phyloP scores from a whole-genome alignment of 169 alveolate species.

The Plasmodium knowlesi region DNA sequence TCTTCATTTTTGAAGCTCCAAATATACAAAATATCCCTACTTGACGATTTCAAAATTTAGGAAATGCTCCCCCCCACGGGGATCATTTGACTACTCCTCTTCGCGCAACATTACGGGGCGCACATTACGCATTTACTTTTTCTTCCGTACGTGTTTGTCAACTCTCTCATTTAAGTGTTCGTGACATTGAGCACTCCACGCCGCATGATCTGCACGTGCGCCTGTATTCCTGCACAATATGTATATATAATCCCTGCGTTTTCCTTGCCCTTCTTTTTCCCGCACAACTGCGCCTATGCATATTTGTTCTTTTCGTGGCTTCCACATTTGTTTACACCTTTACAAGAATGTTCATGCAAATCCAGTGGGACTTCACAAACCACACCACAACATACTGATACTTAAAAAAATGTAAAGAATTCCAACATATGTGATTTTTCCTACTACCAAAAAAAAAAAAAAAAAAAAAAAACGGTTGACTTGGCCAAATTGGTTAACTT shows the following conservation, averaged over 20 bases:
- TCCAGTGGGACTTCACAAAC: not conserved
- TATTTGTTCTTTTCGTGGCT: not conserved
- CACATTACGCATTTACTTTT: not conserved
- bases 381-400: not conserved
- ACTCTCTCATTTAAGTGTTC: not conserved
- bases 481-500: not conserved
- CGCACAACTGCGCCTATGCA: not conserved
- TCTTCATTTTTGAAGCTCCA: not conserved
- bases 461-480: not conserved
- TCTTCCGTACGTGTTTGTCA: not conserved
- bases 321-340: constrained; percentile 2
- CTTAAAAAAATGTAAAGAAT: not conserved
- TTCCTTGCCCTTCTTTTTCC: not conserved
- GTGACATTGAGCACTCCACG: not conserved
- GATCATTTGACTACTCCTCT: not conserved
- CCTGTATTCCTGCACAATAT: not conserved
- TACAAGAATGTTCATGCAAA: not conserved
- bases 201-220: not conserved
- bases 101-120: not conserved
- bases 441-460: not conserved
- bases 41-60: not conserved
- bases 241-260: not conserved
- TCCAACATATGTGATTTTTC: not conserved
- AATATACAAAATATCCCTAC: not conserved
- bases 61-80: not conserved